Evolutionary conservation across 2,329 filamentous ascomycete species (phyloP), one percentile per base, ranked within the genome.

Genomic region (Fusarium chuoi): DNA sequence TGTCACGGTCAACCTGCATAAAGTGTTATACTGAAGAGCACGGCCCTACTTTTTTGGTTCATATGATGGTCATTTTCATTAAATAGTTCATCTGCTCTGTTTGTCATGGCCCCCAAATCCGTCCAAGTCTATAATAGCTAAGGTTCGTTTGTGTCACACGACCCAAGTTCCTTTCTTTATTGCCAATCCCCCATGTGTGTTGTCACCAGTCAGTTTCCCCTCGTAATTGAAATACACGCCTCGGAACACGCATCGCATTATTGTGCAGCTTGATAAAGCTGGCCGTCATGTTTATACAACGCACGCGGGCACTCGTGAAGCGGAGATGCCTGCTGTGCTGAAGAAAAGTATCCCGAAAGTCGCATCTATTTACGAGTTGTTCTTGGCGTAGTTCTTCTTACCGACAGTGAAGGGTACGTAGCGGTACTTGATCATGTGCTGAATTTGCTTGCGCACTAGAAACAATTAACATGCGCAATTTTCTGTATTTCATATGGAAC

Each of bases 341-440:
- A 70, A 77, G 59, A 66, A 76, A 69, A 70, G 65, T 38, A 57
- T 68, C 44, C 55, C 30, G 26, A 38, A 58, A 60, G 44, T 65
- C 58, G 42, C 56, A 46, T 45, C 41, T 39, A 42, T 65, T 75
- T 79, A 85, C 62, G 85, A 84, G 84, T 85, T 91, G 84, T 86
- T 89, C 86, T 91, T 92, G 81, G 84, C 86, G 83, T 96, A 97
- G 81, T 90, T 91, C 74, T 93, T 88, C 90, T 98, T 98, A 84
- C 95, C 95, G 75, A 97, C 91, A 45, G 94, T 92, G 86, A 98
- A 98, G 45, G 95, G 95, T 36, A 98, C 95, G 82, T 98, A 99
- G 85, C 96, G 94, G 87, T 98, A 99, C 88, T 98, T 99, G 89
- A 99, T 96, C 96, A 99, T 99, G 86, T 98, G 96, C 87, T 99